Evolutionary conservation across 1,284 basidiomycete genomes (phyloP), one percentile per base, ranked within the genome.

Genomic region (Sporisorium sorghi): DNA sequence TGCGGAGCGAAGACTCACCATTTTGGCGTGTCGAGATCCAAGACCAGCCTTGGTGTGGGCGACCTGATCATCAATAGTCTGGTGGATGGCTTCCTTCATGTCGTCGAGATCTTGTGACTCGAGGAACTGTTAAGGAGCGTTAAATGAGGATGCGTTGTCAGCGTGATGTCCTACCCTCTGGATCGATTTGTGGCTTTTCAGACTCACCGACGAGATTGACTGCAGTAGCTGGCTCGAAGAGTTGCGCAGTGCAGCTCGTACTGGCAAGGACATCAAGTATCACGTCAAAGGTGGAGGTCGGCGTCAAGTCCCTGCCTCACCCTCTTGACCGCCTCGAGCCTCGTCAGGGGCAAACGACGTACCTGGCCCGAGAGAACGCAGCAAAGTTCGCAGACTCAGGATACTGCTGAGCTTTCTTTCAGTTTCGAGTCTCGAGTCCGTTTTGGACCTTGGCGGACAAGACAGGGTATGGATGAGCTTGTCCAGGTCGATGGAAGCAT

Each of bases 401-500:
- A 95, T 90, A 72, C 93, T 90, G 3, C 88, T 85, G 48, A 94
- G 89, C 15, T 92, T 89, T 17, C 88, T 85, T 12, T 90, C 90
- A 0, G 91, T 91, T 3, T 88, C 86, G 68, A 90, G 90, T 3
- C 58, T 21, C 23, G 63, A 26, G 23, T 28, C 58, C n/a, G 33
- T 23, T 15, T 53, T 67, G 15, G 42, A 17, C 58, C 21, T 81
- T 19, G 55, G 52, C 10, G 40, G 53, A 23, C 43, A 52, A n/a
- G 70, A 58, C 1, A 75, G 50, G 8, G 52, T 28, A 30, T 73
- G 60, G n/a, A 95, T 91, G 6, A 97, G 87, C 81, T 92, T 94
- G 84, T 97, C 95, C 26, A 95, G 88, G 79, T 97, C 94, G 79
- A 92, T 87, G 84, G 92, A 37, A 23, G 57, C 46, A 2, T 90